Evolutionary conservation across 148 eudicot genomes (phyloP).

Genomic region (Chenopodium berlandieri): DNA sequence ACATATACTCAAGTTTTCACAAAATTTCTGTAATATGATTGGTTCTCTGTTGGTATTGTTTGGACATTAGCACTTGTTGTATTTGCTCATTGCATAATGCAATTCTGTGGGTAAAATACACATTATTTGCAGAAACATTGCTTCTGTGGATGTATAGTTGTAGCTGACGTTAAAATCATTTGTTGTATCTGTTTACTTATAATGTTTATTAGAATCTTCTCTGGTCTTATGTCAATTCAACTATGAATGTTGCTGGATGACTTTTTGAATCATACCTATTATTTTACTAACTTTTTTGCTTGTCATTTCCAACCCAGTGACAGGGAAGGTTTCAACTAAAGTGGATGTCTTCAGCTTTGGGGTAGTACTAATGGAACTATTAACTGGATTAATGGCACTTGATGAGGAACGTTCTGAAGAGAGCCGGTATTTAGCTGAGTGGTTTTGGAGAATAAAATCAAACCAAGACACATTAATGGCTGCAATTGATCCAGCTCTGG

Average conservation of each 20-base stretch:
- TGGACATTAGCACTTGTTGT: neutral
- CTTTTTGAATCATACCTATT: neutral
- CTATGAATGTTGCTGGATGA: neutral
- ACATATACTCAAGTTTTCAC: no score
- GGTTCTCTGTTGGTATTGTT: neutral
- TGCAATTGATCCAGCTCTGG: constrained; percentile 55
- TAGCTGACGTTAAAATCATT: neutral
- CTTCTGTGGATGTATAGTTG: neutral
- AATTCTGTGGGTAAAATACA: neutral
- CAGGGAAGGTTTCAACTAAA: constrained; percentile 76
- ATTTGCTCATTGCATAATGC: neutral
- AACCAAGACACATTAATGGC: constrained; percentile 40
- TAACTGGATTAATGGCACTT: constrained; percentile 71
- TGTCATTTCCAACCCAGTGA: constrained; percentile 39
- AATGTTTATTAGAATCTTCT: no score
- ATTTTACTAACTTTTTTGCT: neutral
- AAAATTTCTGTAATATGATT: no score
- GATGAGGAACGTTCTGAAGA: constrained; percentile 74
- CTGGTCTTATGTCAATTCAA: neutral
- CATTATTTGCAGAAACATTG: neutral
- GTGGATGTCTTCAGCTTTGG: constrained; percentile 84
- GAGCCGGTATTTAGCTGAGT: constrained; percentile 66
- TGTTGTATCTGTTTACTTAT: neutral
- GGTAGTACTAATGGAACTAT: constrained; percentile 77
- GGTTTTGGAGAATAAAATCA: constrained; percentile 71